Evolutionary conservation across 2,329 filamentous ascomycete species (phyloP), one percentile per base, ranked within the genome.

Genomic region (Xylogone sp.): DNA sequence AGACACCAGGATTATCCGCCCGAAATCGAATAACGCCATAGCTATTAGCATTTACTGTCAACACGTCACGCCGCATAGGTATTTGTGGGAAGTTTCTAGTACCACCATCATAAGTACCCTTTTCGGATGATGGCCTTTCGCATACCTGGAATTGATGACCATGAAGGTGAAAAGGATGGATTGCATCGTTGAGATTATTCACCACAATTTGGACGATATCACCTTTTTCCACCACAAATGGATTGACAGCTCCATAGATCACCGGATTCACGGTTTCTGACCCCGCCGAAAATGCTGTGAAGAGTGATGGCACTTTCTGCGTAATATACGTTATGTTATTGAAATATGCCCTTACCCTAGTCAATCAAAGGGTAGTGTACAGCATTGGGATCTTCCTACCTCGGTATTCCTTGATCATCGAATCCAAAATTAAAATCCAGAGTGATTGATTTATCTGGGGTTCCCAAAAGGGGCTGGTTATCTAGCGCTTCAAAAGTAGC

Each of bases 131-230:
- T 27, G 24, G 24, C 24, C 24, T 5, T 27, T 27, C 24, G 24
- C 24, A 27, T 10, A 27, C 74, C 61, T 57, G 75, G 67, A 82
- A 82, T 58, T 81, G 75, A 62, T 80, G 73, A 2, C 76, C 78
- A 65, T 80, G 77, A 19, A 81, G 66, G 55, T 81, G 77, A 65
- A 79, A 79, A 1, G 77, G 76, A 60, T 79, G 76, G 39, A 82
- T 84, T 43, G 88, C 73, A 48, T 74, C 61, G 61, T 93, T 88
- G 47, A 81, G 73, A 64, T 92, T 93, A 73, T 92, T 91, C 13
- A 93, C 72, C n/a, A 90, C 70, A 49, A 93, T 81, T 61, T 93
- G 83, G 27, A 92, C 79, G 20, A 89, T 75, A 54, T 85, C 73
- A 55, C 80, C 80, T 53, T 84, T 78, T n/a, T 82, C 72, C 6